phyloP scores from a whole-genome alignment of 345 rosid species.

The Linum tenue region DNA sequence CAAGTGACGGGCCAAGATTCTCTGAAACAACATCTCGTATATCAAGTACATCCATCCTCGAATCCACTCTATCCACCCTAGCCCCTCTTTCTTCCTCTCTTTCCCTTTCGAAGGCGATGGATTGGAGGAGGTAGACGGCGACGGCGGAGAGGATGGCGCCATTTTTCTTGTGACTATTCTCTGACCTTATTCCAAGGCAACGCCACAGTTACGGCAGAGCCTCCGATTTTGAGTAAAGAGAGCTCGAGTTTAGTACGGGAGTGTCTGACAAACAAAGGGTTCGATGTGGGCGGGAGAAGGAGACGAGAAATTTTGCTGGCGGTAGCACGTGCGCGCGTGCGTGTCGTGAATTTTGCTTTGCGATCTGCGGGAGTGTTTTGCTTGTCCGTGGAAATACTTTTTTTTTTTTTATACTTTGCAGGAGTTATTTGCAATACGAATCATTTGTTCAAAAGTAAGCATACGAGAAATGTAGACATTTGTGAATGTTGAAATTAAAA shows the following conservation, averaged over 20 bases:
- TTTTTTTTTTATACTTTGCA: no score
- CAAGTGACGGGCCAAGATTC: slow-evolving; percentile 74
- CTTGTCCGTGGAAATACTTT: no score
- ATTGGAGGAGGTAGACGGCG: not conserved
- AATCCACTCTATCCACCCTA: slow-evolving; percentile 96
- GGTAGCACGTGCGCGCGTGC: no score
- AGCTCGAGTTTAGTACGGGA: not conserved
- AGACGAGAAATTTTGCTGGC: not conserved
- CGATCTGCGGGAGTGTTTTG: no score
- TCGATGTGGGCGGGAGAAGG: not conserved
- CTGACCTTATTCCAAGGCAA: not conserved
- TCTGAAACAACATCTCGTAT: slow-evolving; percentile 74
- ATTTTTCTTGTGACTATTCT: not conserved
- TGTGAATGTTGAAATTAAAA: no score
- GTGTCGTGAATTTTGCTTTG: no score
- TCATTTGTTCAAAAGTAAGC: no score
- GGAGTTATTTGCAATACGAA: no score
- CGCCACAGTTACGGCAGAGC: not conserved
- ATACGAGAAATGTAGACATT: no score
- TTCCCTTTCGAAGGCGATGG: not conserved
- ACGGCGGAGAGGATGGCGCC: not conserved
- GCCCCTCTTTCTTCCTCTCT: slow-evolving; percentile 41
- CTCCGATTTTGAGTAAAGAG: not conserved
- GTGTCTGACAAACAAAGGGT: not conserved
- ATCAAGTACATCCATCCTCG: slow-evolving; percentile 71